A percentile compares a stretch with the other conserved stretches of the same genome.
phyloP scores from a whole-genome alignment of 768 basidiomycete species.

The Epithele typhae region DNA sequence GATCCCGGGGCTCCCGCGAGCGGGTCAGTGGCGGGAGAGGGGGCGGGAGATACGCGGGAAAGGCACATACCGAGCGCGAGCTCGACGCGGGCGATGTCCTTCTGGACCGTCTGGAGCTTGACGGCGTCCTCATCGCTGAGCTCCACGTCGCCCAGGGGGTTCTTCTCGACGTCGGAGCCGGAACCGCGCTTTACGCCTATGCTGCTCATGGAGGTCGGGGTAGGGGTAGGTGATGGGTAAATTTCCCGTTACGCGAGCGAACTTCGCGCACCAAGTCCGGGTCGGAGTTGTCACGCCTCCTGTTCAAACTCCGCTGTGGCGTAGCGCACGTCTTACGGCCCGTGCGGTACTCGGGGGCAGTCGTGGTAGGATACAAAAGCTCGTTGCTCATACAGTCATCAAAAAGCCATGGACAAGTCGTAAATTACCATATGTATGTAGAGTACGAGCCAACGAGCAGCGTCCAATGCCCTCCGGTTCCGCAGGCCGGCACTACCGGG shows the following conservation, averaged over 20 bases:
- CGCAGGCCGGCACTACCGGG: background rate
- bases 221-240: conserved; percentile 11
- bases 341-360: background rate
- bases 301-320: conserved; percentile 17
- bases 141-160: conserved; percentile 59
- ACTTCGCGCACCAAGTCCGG: conserved; percentile 7
- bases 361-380: background rate
- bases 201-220: conserved; percentile 20
- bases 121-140: conserved; percentile 68
- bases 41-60: too few relatives aligned
- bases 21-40: too few relatives aligned
- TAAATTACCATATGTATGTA: conserved; percentile 13
- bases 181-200: conserved; percentile 61
- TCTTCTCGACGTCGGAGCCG: conserved; percentile 70
- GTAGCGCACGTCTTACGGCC: background rate
- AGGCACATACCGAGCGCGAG: conserved; percentile 60
- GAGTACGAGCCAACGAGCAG: conserved; percentile 4
- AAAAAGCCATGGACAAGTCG: conserved; percentile 2
- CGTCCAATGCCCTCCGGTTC: background rate
- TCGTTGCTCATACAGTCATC: background rate
- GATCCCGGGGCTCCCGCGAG: too few relatives aligned
- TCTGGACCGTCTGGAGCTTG: conserved; percentile 61
- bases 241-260: conserved; percentile 12
- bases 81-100: conserved; percentile 67
- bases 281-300: conserved; percentile 17